Conservation (phyloP, 768 basidiomycete genomes). For the Chalciporus sphaerocephalus region DNA sequence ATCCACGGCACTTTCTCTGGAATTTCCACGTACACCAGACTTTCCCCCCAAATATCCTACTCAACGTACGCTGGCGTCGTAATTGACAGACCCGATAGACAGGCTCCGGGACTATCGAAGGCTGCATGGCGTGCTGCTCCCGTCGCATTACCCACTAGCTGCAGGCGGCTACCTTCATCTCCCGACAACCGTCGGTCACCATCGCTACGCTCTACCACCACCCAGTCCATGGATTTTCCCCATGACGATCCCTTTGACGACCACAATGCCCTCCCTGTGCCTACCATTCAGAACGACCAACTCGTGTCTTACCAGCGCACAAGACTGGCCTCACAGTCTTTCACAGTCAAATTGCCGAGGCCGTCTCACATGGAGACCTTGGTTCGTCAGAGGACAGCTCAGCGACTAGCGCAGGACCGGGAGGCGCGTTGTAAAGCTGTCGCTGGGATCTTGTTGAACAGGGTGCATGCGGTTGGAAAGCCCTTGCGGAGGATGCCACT, state of each 20-base stretch:
- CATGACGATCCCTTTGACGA: slow-evolving; percentile 28
- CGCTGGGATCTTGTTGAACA: slow-evolving; percentile 53
- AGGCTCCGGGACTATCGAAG: slow-evolving; percentile 20
- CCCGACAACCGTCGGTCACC: slow-evolving; percentile 12
- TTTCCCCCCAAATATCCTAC: slow-evolving; percentile 7
- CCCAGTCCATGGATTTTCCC: slow-evolving; percentile 21
- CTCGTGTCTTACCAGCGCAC: slow-evolving; percentile 24
- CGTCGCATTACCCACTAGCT: slow-evolving; percentile 19
- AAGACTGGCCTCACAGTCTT: slow-evolving; percentile 26
- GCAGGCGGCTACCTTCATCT: slow-evolving; percentile 26
- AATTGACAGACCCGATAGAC: slow-evolving; percentile 21
- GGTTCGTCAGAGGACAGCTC: slow-evolving; percentile 31
- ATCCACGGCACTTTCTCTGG: slow-evolving; percentile 32
- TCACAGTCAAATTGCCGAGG: slow-evolving; percentile 25
- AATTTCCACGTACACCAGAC: slow-evolving; percentile 22
- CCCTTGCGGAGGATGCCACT: slow-evolving; percentile 45
- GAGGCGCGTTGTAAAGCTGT: slow-evolving; percentile 49
- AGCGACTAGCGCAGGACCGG: slow-evolving; percentile 32
- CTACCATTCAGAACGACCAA: slow-evolving; percentile 6
- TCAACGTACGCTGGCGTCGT: slow-evolving; percentile 27
- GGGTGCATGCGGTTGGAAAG: slow-evolving; percentile 48
- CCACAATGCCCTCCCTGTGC: slow-evolving; percentile 13
- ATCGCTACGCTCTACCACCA: slow-evolving; percentile 10
- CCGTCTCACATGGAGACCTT: slow-evolving; percentile 20
- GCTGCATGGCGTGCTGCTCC: slow-evolving; percentile 24